A percentile compares a stretch with the other conserved stretches of the same genome.
phyloP scores from a whole-genome alignment of 139 green algal species.

The Tetraselmis striata region DNA sequence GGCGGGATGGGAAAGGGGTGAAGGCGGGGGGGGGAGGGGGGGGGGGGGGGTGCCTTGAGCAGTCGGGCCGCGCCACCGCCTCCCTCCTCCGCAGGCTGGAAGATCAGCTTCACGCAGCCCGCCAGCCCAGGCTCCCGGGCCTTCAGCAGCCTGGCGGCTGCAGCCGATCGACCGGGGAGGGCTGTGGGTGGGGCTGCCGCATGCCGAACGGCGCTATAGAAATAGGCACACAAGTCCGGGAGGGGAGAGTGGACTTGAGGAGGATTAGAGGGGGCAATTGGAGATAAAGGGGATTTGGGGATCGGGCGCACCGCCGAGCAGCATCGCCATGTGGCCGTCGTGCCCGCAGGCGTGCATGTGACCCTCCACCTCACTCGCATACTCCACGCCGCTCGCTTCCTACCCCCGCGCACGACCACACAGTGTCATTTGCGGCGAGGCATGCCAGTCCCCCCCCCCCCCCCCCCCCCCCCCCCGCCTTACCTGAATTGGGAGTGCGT shows the following conservation, averaged over 20 bases:
- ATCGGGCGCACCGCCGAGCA: constrained; percentile 11
- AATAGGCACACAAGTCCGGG: too few relatives aligned
- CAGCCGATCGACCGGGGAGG: neutral
- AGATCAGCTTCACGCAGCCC: constrained; percentile 25
- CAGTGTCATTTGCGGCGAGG: neutral
- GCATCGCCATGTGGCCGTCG: constrained; percentile 21
- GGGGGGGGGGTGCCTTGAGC: neutral
- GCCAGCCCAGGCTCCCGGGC: neutral
- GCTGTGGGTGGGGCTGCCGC: too few relatives aligned
- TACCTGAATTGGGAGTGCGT: constrained; percentile 6
- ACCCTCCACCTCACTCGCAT: neutral
- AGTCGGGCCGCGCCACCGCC: constrained; percentile 16
- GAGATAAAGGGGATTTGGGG: too few relatives aligned
- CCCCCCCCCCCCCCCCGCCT: too few relatives aligned
- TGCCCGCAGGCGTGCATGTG: constrained; percentile 24
- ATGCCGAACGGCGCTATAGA: too few relatives aligned
- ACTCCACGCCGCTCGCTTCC: neutral
- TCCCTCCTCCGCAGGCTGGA: constrained; percentile 32
- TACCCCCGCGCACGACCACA: neutral
- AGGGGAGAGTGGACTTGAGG: too few relatives aligned
- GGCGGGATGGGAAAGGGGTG: neutral
- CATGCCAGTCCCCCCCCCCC: too few relatives aligned
- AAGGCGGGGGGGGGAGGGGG: neutral
- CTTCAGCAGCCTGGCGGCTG: constrained; percentile 2
- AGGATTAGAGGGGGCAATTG: too few relatives aligned